Conservation (phyloP, 352 stramenopile species). For the Pelagophyceae sp. region DNA sequence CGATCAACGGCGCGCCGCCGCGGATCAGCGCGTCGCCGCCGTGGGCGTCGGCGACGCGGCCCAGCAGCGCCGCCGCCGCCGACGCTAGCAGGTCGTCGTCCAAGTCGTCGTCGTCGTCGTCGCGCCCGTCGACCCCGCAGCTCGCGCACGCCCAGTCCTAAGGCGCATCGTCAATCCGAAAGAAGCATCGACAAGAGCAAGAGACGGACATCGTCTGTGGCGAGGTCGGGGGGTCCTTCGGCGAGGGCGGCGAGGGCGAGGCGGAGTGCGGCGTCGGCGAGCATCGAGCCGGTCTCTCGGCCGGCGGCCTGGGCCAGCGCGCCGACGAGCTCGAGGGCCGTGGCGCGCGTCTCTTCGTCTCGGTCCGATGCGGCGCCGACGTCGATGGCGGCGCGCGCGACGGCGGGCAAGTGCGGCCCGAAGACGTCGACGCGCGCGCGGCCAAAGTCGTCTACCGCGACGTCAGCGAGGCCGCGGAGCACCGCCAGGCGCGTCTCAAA, state of each 20-base stretch:
- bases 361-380: not conserved
- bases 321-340: not conserved
- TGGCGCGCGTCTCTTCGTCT: not conserved
- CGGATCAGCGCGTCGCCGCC: not conserved
- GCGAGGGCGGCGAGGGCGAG: not conserved
- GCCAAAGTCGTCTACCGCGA: not conserved
- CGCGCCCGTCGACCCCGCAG: not conserved
- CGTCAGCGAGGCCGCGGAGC: not conserved
- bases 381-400: not conserved
- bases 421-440: not conserved
- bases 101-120: not conserved
- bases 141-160: no score
- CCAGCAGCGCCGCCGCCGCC: not conserved
- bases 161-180: no score
- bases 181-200: not conserved
- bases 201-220: not conserved
- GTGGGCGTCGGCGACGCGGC: not conserved
- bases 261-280: not conserved
- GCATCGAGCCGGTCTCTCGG: not conserved
- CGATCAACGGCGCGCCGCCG: not conserved
- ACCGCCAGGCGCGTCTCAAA: not conserved
- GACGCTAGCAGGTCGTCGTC: not conserved
- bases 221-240: not conserved
- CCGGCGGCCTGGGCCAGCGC: not conserved
- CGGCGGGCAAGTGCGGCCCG: not conserved